phyloP scores from a whole-genome alignment of 345 rosid genomes.

The Murraya paniculata region DNA sequence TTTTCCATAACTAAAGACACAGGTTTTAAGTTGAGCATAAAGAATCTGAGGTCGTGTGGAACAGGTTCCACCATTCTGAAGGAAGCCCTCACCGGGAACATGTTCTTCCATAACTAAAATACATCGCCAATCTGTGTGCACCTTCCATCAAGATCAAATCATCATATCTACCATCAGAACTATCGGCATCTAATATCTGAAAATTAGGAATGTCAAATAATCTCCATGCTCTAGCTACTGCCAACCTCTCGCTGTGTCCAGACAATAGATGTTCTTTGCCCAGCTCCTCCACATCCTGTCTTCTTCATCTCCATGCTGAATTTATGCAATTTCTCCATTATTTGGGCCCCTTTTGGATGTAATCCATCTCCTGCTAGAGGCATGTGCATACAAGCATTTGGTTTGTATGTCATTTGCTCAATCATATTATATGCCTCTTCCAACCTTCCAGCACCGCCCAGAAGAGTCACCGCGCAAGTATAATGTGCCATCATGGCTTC shows the following conservation, averaged over 20 bases:
- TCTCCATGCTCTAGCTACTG: slow-evolving; percentile 8
- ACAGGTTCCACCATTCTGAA: neutral
- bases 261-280: slow-evolving; percentile 27
- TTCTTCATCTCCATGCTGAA: slow-evolving; percentile 7
- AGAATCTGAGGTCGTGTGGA: neutral
- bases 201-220: neutral
- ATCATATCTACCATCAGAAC: neutral
- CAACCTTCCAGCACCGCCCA: slow-evolving; percentile 66
- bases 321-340: slow-evolving; percentile 12
- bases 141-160: neutral
- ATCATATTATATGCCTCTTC: slow-evolving; percentile 63
- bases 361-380: slow-evolving; percentile 12
- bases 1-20: neutral
- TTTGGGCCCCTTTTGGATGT: slow-evolving; percentile 10
- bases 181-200: neutral
- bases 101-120: too few relatives aligned
- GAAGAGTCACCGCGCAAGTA: slow-evolving; percentile 75
- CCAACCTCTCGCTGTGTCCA: slow-evolving; percentile 40
- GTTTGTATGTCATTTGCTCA: slow-evolving; percentile 57
- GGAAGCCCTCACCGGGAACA: neutral
- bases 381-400: slow-evolving; percentile 43
- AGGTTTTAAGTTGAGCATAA: neutral
- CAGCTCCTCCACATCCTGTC: slow-evolving; percentile 9
- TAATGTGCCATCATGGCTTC: slow-evolving; percentile 66
- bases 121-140: neutral